Base-by-base conservation (phyloP, 768 basidiomycete genomes). In the Macrolepiota dolichaula region DNA sequence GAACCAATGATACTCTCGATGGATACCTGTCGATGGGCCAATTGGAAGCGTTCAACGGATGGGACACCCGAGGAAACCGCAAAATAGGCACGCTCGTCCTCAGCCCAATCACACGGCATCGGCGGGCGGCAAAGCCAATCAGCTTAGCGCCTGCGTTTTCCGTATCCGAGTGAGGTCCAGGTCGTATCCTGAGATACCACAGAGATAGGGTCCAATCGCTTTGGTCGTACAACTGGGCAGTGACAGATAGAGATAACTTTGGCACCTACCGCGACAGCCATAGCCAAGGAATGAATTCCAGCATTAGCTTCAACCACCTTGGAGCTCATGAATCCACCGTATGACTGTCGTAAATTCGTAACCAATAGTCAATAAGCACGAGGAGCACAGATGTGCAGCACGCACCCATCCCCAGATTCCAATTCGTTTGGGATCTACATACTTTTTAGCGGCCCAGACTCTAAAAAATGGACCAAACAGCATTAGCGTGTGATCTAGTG, bases 331-430 rank as follows among this genome's bases (percentile, higher is more conserved):
- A 94, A 99, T 0, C 97, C 96, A 10, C 96, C 96, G 68, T 95
- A 98, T 9, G 92, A 94, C 96, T 96, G 66, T 13, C 66, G 11
- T 7, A 29, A 2, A 38, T 55, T 36, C 27, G 17, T 25, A 7
- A 35, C 35, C 46, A 46, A 60, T 35, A 62, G 54, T 55, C 47
- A 65, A 46, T 62, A 51, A 50, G 55, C 32, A 46, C 42, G 4
- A 37, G 51, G 40, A 57, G 9, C 52, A 4, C 15, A 15, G 12
- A 51, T 25, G 47, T 24, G 22, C 10, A 49, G 12, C 47, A 76
- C 90, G 70, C 63, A 94, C 93, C 96, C 97, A 98, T 46, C 97
- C 97, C 96, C 96, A 98, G 54, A 98, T 89, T 0, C 96, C 97
- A 51, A 98, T 91, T 49, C 94, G 80, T 71, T 84, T 85, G 40